Base-by-base conservation (phyloP, 768 basidiomycete genomes). In the Agaricus blazei region DNA sequence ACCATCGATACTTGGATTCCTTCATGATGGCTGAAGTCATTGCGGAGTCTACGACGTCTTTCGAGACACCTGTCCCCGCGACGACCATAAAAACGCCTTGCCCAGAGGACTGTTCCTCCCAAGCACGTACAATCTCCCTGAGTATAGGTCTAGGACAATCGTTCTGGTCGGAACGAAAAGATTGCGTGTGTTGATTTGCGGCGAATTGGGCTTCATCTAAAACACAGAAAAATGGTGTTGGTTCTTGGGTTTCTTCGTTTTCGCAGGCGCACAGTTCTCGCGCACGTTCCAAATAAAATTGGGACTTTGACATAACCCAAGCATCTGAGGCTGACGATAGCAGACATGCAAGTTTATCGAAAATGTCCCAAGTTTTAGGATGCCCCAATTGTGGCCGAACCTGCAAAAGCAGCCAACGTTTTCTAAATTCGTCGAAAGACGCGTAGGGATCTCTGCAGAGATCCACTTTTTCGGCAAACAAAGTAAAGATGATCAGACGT, bases 21-120 rank as follows among this genome's bases (percentile, higher is more conserved):
- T 77, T 77, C 75, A 77, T 76, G 47, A 76, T 71, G 1, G 73
- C 75, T 5, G 72, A 74, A 2, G 74, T 69, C 73, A 77, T 75
- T 0, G 74, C 74, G 51, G 71, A 71, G 55, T 75, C 72, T 6
- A 78, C 73, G 12, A 72, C 69, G 51, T 73, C 71, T 60, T 76
- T 76, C 11, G 74, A 75, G 14, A 78, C 73, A 1, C 74, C 75
- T 3, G 75, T 78, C 4, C 76, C 76, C 2, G 75, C 73, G 4
- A 78, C 69, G 8, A 75, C 69, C 69, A 78, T 72, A 50, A 72
- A 74, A 9, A 78, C 69, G 2, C 73, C 71, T 31, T 72, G 70
- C 1, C 69, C 71, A n/a, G 64, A 66, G 1, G 69, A 69, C 46
- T 73, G 71, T 4, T 66, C 65, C 51, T 74, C 72, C 70, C 72